These are phyloP conservation scores for Emericellopsis cladophorae DNA, from an alignment of 2,329 filamentous ascomycete species.

Conservation along the genomic window DNA sequence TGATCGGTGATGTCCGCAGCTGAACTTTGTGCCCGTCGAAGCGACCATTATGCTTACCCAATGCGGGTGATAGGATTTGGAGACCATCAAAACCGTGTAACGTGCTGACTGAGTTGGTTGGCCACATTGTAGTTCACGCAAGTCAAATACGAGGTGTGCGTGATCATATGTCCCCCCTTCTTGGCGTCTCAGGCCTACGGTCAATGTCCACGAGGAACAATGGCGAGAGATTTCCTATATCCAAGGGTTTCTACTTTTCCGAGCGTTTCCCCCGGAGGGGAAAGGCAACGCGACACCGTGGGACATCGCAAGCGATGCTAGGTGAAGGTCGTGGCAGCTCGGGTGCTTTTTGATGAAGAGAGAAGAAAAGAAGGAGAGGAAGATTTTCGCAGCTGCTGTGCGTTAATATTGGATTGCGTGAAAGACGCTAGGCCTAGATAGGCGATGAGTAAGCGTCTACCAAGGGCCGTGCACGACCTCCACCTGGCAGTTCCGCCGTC, in stretches of 20 bases:
- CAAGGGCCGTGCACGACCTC: too few species aligned
- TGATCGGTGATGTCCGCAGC: too few species aligned
- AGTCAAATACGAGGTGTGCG: not conserved
- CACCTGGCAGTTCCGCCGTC: too few species aligned
- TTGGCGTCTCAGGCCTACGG: slow-evolving; percentile 45
- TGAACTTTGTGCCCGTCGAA: too few species aligned
- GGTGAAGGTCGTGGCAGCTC: slow-evolving; percentile 53
- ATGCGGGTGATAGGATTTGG: too few species aligned
- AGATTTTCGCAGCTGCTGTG: slow-evolving; percentile 9
- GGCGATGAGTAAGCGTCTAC: too few species aligned
- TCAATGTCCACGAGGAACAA: slow-evolving; percentile 18
- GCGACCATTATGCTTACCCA: too few species aligned
- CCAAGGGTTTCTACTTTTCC: slow-evolving; percentile 46
- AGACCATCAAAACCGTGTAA: too few species aligned
- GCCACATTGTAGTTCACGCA: not conserved
- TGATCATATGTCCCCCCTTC: slow-evolving; percentile 40
- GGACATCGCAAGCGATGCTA: slow-evolving; percentile 16
- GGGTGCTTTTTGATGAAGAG: slow-evolving; percentile 52
- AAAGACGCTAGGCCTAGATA: too few species aligned
- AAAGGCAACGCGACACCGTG: slow-evolving; percentile 53
- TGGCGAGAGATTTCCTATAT: slow-evolving; percentile 50
- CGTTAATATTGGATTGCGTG: too few species aligned
- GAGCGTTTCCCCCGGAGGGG: slow-evolving; percentile 34
- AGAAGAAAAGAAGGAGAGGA: slow-evolving; percentile 21
- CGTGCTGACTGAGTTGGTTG: not conserved